phyloP scores from a whole-genome alignment of 2,329 filamentous ascomycete genomes.

The Xylaria sp. region DNA sequence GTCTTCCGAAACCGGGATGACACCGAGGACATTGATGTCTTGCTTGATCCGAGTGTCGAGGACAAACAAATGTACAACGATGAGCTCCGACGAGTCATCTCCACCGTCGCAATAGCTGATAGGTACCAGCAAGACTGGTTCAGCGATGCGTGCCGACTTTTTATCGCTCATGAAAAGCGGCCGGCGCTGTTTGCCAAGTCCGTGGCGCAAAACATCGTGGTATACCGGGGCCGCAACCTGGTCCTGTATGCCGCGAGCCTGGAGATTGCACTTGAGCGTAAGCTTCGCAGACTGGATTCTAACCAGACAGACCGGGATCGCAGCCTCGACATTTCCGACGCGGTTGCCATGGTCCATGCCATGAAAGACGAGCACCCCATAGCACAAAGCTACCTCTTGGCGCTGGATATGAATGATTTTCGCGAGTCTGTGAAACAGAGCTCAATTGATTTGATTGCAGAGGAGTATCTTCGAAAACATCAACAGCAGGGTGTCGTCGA shows the following conservation, averaged over 20 bases:
- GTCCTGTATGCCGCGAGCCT: not conserved
- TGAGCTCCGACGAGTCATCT: not conserved
- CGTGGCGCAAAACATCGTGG: not conserved
- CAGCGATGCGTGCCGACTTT: slow-evolving; percentile 4
- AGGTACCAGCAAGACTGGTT: not conserved
- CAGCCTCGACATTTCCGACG: not conserved
- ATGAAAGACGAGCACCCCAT: not conserved
- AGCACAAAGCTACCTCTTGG: not conserved
- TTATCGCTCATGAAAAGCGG: not conserved
- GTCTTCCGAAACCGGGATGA: not conserved
- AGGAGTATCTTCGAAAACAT: not conserved
- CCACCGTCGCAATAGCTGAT: not conserved
- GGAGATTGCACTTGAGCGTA: not conserved
- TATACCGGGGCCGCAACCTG: not conserved
- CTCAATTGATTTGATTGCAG: not conserved
- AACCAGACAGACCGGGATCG: not conserved
- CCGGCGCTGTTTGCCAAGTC: not conserved
- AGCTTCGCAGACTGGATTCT: slow-evolving; percentile 3
- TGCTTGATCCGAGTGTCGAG: not conserved
- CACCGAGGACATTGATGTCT: not conserved
- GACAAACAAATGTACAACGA: not conserved
- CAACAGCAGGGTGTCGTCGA: not conserved
- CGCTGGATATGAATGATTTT: not conserved
- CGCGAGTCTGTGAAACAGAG: not conserved
- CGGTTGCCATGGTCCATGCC: slow-evolving; percentile 1